Conservation (phyloP, 2,329 filamentous ascomycete genomes). For the Neoscytalidium dimidiatum region DNA sequence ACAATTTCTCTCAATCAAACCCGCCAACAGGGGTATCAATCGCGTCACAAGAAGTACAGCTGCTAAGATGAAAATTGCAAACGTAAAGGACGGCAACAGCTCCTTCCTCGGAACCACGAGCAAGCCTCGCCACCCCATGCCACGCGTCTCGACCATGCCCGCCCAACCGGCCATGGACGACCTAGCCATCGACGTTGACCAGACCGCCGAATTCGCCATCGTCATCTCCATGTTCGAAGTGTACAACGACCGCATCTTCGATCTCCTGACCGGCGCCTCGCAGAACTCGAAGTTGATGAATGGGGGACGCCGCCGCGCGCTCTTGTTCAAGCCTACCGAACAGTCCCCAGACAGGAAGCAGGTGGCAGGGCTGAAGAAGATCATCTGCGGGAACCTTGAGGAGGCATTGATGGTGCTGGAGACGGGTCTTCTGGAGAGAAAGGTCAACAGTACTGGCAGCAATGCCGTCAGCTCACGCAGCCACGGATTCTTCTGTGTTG, state of each 20-base stretch:
- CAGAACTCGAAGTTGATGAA: constrained; percentile 54
- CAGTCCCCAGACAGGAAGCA: constrained; percentile 87
- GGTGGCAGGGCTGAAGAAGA: constrained; percentile 86
- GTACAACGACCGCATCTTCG: constrained; percentile 97
- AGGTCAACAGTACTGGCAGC: constrained; percentile 86
- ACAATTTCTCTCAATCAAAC: constrained; percentile 33
- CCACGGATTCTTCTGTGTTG: constrained; percentile 94
- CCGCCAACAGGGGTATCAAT: constrained; percentile 28
- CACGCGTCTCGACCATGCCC: constrained; percentile 70
- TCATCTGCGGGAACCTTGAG: constrained; percentile 77
- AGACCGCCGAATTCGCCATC: constrained; percentile 77
- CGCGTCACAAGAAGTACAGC: constrained; percentile 30
- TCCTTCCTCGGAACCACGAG: constrained; percentile 57
- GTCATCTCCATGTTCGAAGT: constrained; percentile 98
- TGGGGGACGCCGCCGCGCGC: constrained; percentile 66
- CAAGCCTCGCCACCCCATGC: constrained; percentile 59
- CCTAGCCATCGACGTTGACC: constrained; percentile 61
- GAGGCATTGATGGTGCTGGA: constrained; percentile 91
- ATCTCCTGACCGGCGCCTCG: constrained; percentile 70
- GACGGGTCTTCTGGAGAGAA: constrained; percentile 81
- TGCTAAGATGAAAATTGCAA: constrained; percentile 31
- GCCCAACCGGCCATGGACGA: constrained; percentile 70
- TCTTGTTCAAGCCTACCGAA: constrained; percentile 93
- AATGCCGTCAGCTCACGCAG: constrained; percentile 92
- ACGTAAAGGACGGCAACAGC: constrained; percentile 53